Base-by-base conservation (phyloP, 345 rosid species). In the Nasturtium officinale region DNA sequence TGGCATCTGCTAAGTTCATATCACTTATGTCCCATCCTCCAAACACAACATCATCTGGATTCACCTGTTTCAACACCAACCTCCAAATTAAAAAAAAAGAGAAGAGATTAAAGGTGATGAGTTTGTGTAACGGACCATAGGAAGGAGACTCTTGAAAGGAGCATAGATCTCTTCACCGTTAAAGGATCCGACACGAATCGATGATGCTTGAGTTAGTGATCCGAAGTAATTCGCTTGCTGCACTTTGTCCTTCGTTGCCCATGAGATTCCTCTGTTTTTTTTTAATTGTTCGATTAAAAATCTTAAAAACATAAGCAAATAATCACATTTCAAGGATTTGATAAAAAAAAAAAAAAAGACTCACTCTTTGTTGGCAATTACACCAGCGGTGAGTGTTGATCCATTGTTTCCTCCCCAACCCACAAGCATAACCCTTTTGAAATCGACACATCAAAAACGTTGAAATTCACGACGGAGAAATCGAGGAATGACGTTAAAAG, bases 331-430 rank as follows among this genome's bases (percentile, higher is more conserved):
- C 11, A 45, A 1, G 25, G 25, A 28, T 15, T 64, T 9, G 45
- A 35, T 58, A 3, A 23, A 23, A 23, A 23, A 23, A 23, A 23
- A 23, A 23, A 11, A 12, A 18, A 20, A 20, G 46, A 80, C 98
- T 88, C 83, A 92, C 99, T 90, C 96, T 79, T 84, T 69, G 84
- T 92, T 96, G 1, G 98, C 96, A 20, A 92, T 89, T 9, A 96
- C 90, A 64, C 86, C 98, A 37, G 89, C 97, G 3, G 96, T 92
- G 32, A 92, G 89, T 6, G 99, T 90, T 7, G 90, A 84, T n/a
- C 98, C 99, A 47, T 96, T 96, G 89, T 96, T 92, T 47, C 98
- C 98, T 18, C 97, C 99, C 98, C 91, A 96, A 5, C 99, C 99
- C 43, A 90, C 99, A 64, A 96, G 97, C 98, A 96, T 84, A 65